These are phyloP conservation scores for Gaultheria prostrata DNA, from an alignment of 148 eudicot genomes.

Conservation along the genomic window DNA sequence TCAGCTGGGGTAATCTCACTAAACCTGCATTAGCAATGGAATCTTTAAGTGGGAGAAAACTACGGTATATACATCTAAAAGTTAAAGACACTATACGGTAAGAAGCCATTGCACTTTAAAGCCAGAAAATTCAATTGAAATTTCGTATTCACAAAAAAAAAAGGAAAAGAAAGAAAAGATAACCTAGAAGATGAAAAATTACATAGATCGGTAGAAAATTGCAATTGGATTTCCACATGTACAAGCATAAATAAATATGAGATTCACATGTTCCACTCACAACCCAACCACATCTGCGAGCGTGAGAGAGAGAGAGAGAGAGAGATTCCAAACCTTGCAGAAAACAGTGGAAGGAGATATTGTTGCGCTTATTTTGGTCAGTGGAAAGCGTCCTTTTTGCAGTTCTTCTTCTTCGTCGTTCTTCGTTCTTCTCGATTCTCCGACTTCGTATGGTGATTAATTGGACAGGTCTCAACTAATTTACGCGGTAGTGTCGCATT, in stretches of 20 bases:
- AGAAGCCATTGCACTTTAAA: neutral
- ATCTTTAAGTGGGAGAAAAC: neutral
- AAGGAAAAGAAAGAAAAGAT: too few species aligned
- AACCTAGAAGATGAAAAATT: neutral
- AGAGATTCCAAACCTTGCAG: neutral
- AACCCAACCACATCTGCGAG: neutral
- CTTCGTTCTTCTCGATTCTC: neutral
- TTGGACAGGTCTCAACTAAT: neutral
- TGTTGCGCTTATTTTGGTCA: neutral
- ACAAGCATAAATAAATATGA: neutral
- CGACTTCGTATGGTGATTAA: neutral
- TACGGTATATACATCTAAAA: neutral
- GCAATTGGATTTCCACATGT: too few species aligned
- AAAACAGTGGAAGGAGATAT: neutral
- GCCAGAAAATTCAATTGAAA: neutral
- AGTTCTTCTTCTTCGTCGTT: neutral
- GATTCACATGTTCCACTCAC: neutral
- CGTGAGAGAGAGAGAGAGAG: neutral
- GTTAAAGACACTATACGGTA: neutral
- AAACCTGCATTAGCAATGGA: neutral
- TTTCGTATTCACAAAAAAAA: neutral
- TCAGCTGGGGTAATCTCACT: neutral
- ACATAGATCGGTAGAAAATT: neutral
- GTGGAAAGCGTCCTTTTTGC: neutral
- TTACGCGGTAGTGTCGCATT: neutral